Evolutionary conservation across 1,139 yeast genomes (phyloP).

Genomic region (Yueomyces sp.): DNA sequence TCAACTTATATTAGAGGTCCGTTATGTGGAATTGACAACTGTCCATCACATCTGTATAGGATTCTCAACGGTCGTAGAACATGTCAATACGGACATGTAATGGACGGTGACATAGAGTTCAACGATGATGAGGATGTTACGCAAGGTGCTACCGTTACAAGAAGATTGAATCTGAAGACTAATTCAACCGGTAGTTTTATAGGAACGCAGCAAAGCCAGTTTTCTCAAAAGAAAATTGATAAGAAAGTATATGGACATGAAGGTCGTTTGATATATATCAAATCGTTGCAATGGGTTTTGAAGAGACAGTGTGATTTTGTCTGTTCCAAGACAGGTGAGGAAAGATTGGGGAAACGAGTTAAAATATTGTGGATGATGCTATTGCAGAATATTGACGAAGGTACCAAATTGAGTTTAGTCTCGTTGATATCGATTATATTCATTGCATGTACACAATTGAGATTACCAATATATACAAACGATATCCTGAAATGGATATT

Average conservation of each 20-base stretch:
- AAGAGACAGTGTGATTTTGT: slow-evolving; percentile 36
- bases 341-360: slow-evolving; percentile 31
- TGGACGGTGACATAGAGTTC: slow-evolving; percentile 66
- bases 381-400: slow-evolving; percentile 18
- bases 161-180: slow-evolving; percentile 39
- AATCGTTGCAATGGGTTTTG: slow-evolving; percentile 44
- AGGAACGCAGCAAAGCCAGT: slow-evolving; percentile 14
- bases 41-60: slow-evolving; percentile 67
- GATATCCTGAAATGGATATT: slow-evolving; percentile 19
- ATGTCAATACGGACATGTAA: slow-evolving; percentile 85
- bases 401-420: slow-evolving; percentile 11
- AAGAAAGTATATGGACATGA: slow-evolving; percentile 38
- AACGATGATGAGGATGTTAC: slow-evolving; percentile 61
- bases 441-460: slow-evolving; percentile 16
- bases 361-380: slow-evolving; percentile 40
- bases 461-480: slow-evolving; percentile 16
- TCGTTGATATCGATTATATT: slow-evolving; percentile 17
- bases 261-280: slow-evolving; percentile 35
- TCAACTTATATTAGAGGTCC: slow-evolving; percentile 45
- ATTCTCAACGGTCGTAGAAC: slow-evolving; percentile 62
- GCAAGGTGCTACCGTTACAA: slow-evolving; percentile 33
- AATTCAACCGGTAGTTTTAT: slow-evolving; percentile 21
- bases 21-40: slow-evolving; percentile 80
- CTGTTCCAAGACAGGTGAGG: slow-evolving; percentile 22
- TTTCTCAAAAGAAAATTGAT: slow-evolving; percentile 10